These are phyloP conservation scores for Pleurotus djamor DNA, from an alignment of 768 basidiomycete species.

Conservation along the genomic window DNA sequence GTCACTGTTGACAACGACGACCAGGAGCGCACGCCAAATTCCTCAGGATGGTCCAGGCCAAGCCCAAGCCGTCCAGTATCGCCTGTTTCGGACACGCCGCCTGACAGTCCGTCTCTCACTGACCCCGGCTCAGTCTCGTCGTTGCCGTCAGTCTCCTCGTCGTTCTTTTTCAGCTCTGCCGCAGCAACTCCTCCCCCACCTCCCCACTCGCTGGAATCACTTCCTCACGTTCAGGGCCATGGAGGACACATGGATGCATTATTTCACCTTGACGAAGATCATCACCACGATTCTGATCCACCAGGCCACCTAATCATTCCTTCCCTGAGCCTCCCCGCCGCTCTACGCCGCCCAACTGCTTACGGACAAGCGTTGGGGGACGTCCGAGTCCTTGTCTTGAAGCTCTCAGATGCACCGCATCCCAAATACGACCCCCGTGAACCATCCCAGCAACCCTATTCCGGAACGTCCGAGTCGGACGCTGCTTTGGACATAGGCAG, in stretches of 20 bases:
- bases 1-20: neutral
- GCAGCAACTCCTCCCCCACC: slow-evolving; percentile 57
- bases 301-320: slow-evolving; percentile 66
- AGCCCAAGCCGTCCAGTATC: slow-evolving; percentile 31
- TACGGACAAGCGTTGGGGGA: slow-evolving; percentile 71
- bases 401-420: neutral
- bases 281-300: slow-evolving; percentile 36
- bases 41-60: neutral
- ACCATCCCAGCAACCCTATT: neutral
- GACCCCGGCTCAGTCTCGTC: slow-evolving; percentile 56
- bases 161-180: slow-evolving; percentile 77
- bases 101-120: slow-evolving; percentile 54
- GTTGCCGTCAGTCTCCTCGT: slow-evolving; percentile 68
- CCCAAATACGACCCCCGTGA: neutral
- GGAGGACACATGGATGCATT: neutral
- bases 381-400: slow-evolving; percentile 46
- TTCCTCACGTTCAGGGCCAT: slow-evolving; percentile 8
- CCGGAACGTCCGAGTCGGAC: neutral
- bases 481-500: slow-evolving; percentile 12
- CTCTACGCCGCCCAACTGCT: slow-evolving; percentile 61
- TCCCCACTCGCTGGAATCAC: slow-evolving; percentile 4
- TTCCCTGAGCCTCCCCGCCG: slow-evolving; percentile 58
- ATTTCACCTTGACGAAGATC: slow-evolving; percentile 14
- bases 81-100: slow-evolving; percentile 53
- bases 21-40: neutral